These are phyloP conservation scores for Komagataella mondaviorum DNA, from an alignment of 805 yeast species.

Conservation along the genomic window DNA sequence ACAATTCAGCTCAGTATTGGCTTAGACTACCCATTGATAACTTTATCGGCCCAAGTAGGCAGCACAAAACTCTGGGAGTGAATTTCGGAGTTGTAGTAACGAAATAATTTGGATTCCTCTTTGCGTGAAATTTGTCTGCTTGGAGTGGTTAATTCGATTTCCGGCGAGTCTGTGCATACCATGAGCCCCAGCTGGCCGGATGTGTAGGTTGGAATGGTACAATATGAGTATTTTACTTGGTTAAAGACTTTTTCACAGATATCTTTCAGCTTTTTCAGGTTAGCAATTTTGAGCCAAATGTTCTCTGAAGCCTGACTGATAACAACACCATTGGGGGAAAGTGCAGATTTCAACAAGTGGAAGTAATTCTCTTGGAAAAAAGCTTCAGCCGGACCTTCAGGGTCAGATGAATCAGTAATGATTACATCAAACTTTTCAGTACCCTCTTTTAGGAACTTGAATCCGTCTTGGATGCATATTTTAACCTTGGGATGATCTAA, in stretches of 20 bases:
- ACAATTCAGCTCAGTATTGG: neutral
- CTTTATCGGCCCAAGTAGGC: constrained; percentile 68
- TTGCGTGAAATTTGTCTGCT: constrained; percentile 47
- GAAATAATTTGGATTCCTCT: constrained; percentile 51
- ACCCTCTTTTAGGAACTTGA: constrained; percentile 79
- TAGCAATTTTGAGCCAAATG: constrained; percentile 82
- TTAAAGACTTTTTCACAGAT: constrained; percentile 84
- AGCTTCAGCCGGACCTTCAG: constrained; percentile 96
- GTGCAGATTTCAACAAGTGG: constrained; percentile 70
- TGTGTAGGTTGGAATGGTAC: constrained; percentile 93
- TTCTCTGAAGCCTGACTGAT: constrained; percentile 87
- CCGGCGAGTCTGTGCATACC: constrained; percentile 76
- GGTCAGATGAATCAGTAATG: constrained; percentile 95
- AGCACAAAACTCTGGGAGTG: constrained; percentile 84
- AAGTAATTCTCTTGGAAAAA: constrained; percentile 90
- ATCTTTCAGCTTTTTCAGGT: constrained; percentile 68
- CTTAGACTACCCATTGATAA: neutral
- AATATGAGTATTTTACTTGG: constrained; percentile 79
- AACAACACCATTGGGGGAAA: constrained; percentile 82
- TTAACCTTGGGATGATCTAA: constrained; percentile 81
- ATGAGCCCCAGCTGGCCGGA: constrained; percentile 97
- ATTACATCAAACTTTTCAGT: constrained; percentile 77
- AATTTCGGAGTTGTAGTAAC: constrained; percentile 72
- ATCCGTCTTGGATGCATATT: constrained; percentile 94
- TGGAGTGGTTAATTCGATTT: constrained; percentile 56